Evolutionary conservation across 208 protist genomes (phyloP), one percentile per base, ranked within the genome.

Genomic region (Tritrichomonas musculus): DNA sequence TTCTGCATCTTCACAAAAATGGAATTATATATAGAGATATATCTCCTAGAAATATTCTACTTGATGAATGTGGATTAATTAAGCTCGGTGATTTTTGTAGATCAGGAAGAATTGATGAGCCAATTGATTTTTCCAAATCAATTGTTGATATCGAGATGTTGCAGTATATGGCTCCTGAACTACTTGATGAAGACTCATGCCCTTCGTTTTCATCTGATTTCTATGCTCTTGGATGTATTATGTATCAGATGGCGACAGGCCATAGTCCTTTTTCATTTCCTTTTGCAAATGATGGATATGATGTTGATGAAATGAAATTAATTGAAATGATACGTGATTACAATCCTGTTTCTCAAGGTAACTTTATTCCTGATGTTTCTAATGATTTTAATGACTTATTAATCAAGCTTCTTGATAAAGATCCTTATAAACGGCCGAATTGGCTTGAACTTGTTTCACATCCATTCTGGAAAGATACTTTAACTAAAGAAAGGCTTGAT

Each of bases 131-230:
- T 39, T 60, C 55, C 8, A 47, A 77, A 1, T 88, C 77, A 57
- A 13, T 44, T 57, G 47, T 88, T 88, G 41, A 88, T 60, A 22
- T 27, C 11, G 77, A 88, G 57, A 36, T 49, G 11, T 33, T 88
- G 0, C 47, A 47, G 20, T 88, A 57, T 88, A 39, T 88, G 9
- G 47, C 77, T 39, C 77, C 77, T 39, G 77, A 88, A 50, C 30
- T 88, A 36, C 47, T 88, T 22, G 39, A 9, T 57, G 77, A 88
- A 39, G 77, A 57, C 27, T 44, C 14, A 88, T 22, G 33, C 8
- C 77, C 77, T 33, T 57, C 77, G 39, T 57, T 88, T 57, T 41
- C 77, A 14, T 88, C 77, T 57, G 77, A 88, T 60, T 20, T 88
- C 20, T 88, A 88, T 20, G 44, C 47, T 2, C 17, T 88, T 60